Evolutionary conservation across 179 eudicot species (phyloP), one percentile per base, ranked within the genome.

Genomic region (Spinacia oleracea): DNA sequence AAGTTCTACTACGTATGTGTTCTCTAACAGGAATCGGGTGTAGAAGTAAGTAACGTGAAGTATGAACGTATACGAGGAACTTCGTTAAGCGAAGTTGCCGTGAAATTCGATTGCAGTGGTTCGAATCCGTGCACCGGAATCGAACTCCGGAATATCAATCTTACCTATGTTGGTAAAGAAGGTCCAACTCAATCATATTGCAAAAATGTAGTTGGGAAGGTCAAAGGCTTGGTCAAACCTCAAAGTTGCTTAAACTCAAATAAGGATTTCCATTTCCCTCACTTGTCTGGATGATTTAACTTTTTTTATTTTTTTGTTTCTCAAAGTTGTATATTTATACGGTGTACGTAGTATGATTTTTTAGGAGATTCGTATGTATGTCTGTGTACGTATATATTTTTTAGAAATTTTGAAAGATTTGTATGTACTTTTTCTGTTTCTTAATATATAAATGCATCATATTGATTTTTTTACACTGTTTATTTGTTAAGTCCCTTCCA

Each of bases 51-150:
- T 23, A 51, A 82, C 10, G 85, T 86, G 38, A 77, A 42, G 38
- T 86, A 80, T 31, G 18, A 23, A n/a, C 23, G 77, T 56, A 82
- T 86, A 35, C 70, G 83, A 42, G 89, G 93, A 73, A 78, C 85
- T 23, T 88, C 91, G 51, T 83, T 86, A 34, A 75, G 88, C 12
- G 63, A 77, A 72, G 78, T 88, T 0, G 91, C 90, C 0, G 78
- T 90, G 10, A 84, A 78, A 29, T 85, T 90, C 2, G 88, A 84
- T 14, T 88, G 91, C n/a, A 90, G 89, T 51, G 56, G 80, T 14
- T 42, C 71, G 15, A 35, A 77, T 68, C 90, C 90, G n/a, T 88
- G 93, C 68, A 85, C 70, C 0, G 81, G 81, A 60, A 76, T 90
- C 34, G 78, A 42, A 53, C 48, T 90, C 31, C 60, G 85, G 3